These are phyloP conservation scores for Suillus ampliporus DNA, from an alignment of 768 basidiomycete species.

Conservation along the genomic window DNA sequence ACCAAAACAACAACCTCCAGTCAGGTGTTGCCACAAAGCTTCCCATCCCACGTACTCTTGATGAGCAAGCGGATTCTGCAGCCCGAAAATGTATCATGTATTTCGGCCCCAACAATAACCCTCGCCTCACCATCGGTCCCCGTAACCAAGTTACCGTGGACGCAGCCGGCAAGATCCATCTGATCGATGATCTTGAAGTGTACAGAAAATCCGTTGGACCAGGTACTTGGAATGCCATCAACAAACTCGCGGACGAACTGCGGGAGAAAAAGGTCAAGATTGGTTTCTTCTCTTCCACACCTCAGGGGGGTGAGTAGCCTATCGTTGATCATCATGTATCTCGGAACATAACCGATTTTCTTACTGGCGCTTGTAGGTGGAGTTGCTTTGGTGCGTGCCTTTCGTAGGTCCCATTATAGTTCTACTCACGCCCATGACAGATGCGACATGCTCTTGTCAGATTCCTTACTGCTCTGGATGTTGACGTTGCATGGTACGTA, in stretches of 20 bases:
- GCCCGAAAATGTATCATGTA: constrained; percentile 86
- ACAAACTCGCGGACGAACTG: constrained; percentile 82
- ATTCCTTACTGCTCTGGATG: constrained; percentile 79
- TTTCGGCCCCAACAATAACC: constrained; percentile 83
- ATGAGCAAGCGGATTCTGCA: constrained; percentile 87
- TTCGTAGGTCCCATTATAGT: constrained; percentile 19
- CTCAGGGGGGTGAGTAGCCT: constrained; percentile 77
- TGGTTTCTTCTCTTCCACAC: constrained; percentile 94
- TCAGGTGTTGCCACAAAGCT: constrained; percentile 59
- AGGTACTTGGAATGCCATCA: constrained; percentile 83
- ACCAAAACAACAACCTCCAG: constrained; percentile 44
- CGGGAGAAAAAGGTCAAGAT: constrained; percentile 88
- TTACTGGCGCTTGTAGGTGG: constrained; percentile 64
- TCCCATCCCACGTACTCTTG: constrained; percentile 77
- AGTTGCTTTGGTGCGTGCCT: constrained; percentile 80
- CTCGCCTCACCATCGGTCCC: constrained; percentile 79
- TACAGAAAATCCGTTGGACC: constrained; percentile 74
- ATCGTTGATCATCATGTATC: constrained; percentile 12
- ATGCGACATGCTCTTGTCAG: constrained; percentile 96
- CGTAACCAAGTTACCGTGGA: constrained; percentile 91
- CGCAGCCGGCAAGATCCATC: constrained; percentile 83
- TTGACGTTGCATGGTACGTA: constrained; percentile 82
- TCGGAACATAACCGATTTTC: constrained; percentile 32
- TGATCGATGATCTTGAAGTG: constrained; percentile 82
- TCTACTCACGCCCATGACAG: constrained; percentile 41